Evolutionary conservation across 768 basidiomycete genomes (phyloP), one percentile per base, ranked within the genome.

Genomic region (Sarcodon aspratus): DNA sequence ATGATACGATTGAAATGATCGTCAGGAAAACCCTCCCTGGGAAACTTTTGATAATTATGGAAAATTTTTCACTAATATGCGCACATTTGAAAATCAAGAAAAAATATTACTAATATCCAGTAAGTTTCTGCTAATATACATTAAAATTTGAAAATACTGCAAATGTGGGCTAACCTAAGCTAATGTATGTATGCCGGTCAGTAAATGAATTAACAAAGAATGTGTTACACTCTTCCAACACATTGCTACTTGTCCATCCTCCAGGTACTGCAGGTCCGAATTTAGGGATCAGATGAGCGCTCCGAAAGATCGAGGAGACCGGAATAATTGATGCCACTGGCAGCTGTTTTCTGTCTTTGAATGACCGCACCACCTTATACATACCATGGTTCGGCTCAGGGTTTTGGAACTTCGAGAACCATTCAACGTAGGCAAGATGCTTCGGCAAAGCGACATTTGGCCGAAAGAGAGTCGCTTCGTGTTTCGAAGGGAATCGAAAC

Each of bases 151-250:
- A n/a, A n/a, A n/a, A n/a, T n/a, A 48, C 49, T n/a, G n/a, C n/a
- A n/a, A n/a, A n/a, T n/a, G n/a, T n/a, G n/a, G n/a, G n/a, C n/a
- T n/a, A n/a, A n/a, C n/a, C n/a, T n/a, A n/a, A n/a, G n/a, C n/a
- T n/a, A n/a, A n/a, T n/a, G 47, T 66, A 67, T 9, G 50, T 36
- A 54, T 63, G 61, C 44, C 55, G 38, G 51, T 66, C 62, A 31
- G 55, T 55, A 37, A 61, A 66, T 0, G 56, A 46, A 53, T 61
- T 67, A 0, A 66, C 51, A 55, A 50, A 68, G 45, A 69, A 70
- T 1, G 31, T 48, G 6, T 38, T 36, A 45, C 59, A 59, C 7
- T 36, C 4, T 7, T 70, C 65, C 1, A 69, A 55, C 8, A 68
- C 62, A 34, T 46, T 68, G 15, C 56, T 61, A 36, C 55, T 58